Conservation (phyloP, 352 stramenopile species). For the Globisporangium uncinulatum region DNA sequence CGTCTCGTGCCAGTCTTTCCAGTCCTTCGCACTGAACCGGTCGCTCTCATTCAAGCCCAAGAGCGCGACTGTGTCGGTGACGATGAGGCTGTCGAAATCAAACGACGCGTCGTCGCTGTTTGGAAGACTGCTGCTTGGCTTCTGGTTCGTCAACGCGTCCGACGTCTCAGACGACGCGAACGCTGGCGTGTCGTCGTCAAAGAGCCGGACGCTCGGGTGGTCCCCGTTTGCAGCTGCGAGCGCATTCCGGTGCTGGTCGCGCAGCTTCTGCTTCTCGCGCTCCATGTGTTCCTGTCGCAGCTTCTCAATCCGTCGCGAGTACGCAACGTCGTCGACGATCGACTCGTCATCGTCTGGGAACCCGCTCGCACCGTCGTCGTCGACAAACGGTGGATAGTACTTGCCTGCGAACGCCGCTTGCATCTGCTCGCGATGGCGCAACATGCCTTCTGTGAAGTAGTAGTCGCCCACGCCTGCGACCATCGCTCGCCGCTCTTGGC, state of each 20-base stretch:
- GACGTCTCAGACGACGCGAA: conserved; percentile 1
- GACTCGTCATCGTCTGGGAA: conserved; percentile 37
- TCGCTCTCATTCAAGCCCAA: conserved; percentile 3
- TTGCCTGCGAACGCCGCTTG: conserved; percentile 12
- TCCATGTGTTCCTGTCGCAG: conserved; percentile 63
- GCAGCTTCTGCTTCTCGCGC: conserved; percentile 49
- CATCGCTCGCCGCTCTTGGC: conserved; percentile 55
- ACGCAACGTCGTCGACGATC: conserved; percentile 8
- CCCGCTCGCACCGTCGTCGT: conserved; percentile 31
- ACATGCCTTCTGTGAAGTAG: conserved; percentile 39
- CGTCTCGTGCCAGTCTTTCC: not conserved
- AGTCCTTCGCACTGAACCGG: not conserved
- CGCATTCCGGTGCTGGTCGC: conserved; percentile 7
- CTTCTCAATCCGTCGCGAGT: conserved; percentile 46
- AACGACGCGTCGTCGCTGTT: conserved; percentile 23
- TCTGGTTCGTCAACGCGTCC: not conserved
- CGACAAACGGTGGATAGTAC: conserved; percentile 15
- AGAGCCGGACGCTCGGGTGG: conserved; percentile 25
- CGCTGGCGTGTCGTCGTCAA: conserved; percentile 27
- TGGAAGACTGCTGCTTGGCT: conserved; percentile 3
- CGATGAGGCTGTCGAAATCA: conserved; percentile 40
- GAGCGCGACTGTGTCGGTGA: conserved; percentile 8
- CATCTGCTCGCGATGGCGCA: conserved; percentile 37
- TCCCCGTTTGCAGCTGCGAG: conserved; percentile 7
- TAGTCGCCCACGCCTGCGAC: conserved; percentile 38